Evolutionary conservation across 441 rosid species (phyloP).

Genomic region (Bruguiera hainesii): DNA sequence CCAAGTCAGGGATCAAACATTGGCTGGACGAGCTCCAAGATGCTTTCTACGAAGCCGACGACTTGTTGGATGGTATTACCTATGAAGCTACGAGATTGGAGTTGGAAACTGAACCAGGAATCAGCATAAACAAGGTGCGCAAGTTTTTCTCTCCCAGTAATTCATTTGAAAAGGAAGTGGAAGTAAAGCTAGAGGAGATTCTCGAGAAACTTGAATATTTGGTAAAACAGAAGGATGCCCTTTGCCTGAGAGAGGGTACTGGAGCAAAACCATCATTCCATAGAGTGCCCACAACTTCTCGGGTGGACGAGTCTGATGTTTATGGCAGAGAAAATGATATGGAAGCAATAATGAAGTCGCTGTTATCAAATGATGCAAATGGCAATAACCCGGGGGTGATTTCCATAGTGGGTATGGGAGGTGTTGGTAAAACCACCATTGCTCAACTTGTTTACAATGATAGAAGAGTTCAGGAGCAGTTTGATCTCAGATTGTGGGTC

Average conservation of each 20-base stretch:
- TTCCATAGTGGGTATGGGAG: slow-evolving; percentile 9
- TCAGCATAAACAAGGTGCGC: background rate
- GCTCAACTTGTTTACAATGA: slow-evolving; percentile 10
- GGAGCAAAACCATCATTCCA: background rate
- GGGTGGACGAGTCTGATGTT: slow-evolving; percentile 9
- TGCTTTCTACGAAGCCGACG: slow-evolving; percentile 4
- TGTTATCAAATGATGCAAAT: background rate
- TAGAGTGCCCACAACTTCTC: slow-evolving; percentile 1
- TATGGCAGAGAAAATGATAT: background rate
- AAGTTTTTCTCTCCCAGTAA: background rate
- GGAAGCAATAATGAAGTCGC: background rate
- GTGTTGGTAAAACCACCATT: slow-evolving; percentile 9
- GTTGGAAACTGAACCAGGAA: background rate
- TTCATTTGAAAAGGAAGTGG: background rate
- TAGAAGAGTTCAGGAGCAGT: background rate
- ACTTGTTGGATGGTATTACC: background rate
- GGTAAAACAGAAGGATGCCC: background rate
- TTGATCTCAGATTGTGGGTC: slow-evolving; percentile 24
- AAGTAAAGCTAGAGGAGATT: background rate
- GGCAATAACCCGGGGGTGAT: background rate
- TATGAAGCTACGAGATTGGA: background rate
- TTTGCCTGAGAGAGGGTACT: slow-evolving; percentile 3
- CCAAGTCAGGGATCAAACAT: background rate
- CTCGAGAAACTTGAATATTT: background rate
- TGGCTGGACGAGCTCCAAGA: background rate